phyloP scores from a whole-genome alignment of 768 basidiomycete genomes.

The Leccinum uliginosum region DNA sequence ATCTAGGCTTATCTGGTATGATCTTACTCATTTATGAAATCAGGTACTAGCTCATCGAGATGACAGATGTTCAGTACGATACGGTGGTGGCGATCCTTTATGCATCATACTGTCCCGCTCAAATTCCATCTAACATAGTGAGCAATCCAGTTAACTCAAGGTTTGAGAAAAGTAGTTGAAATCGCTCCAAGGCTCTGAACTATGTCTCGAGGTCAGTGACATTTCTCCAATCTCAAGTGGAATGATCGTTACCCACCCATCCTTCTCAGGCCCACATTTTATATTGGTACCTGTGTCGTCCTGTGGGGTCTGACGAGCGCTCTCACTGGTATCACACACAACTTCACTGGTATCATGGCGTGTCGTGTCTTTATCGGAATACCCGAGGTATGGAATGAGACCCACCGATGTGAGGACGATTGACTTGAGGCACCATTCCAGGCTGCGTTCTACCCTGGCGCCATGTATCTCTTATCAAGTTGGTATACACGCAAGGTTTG shows the following conservation, averaged over 20 bases:
- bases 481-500: conserved; percentile 24
- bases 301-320: conserved; percentile 63
- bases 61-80: conserved; percentile 49
- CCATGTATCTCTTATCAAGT: conserved; percentile 33
- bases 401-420: background rate
- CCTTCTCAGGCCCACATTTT: conserved; percentile 49
- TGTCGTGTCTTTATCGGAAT: conserved; percentile 61
- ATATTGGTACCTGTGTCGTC: conserved; percentile 57
- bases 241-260: background rate
- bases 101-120: conserved; percentile 61
- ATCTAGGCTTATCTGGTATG: conserved; percentile 42
- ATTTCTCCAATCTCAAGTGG: background rate
- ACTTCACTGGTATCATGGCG: conserved; percentile 51
- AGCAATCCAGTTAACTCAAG: background rate
- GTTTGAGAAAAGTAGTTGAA: background rate
- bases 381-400: conserved; percentile 41
- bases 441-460: conserved; percentile 64
- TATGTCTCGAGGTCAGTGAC: conserved; percentile 41
- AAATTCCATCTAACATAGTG: conserved; percentile 31
- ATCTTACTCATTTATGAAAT: background rate
- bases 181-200: conserved; percentile 45
- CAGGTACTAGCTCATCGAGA: background rate
- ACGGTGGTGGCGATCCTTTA: conserved; percentile 54
- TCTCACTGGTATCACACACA: conserved; percentile 56
- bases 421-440: conserved; percentile 10